A percentile compares a stretch with the other conserved stretches of the same genome.
These are phyloP conservation scores for Monosporascus sp. DNA, from an alignment of 2,329 filamentous ascomycete species.

Conservation along the genomic window DNA sequence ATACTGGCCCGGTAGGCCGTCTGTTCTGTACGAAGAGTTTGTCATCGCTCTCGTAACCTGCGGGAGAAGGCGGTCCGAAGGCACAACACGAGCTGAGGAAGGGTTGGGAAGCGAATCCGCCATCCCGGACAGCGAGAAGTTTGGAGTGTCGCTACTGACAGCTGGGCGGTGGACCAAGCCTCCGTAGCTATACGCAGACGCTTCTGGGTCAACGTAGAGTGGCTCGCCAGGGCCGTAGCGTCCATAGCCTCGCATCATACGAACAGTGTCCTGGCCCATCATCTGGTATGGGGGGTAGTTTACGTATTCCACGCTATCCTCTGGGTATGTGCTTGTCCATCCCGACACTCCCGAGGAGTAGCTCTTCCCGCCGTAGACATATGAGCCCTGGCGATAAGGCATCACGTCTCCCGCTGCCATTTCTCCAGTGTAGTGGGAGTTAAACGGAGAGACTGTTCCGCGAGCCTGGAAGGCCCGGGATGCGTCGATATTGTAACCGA, in stretches of 20 bases:
- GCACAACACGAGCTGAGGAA: conserved; percentile 18
- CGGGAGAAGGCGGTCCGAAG: conserved; percentile 27
- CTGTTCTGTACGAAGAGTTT: conserved; percentile 25
- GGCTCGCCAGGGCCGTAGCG: conserved; percentile 23
- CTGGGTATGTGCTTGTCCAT: conserved; percentile 30
- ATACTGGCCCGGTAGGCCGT: conserved; percentile 20
- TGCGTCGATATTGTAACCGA: conserved; percentile 30
- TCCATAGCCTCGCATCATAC: conserved; percentile 26
- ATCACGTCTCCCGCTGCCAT: conserved; percentile 26
- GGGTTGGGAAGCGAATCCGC: conserved; percentile 32
- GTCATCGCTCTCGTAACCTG: conserved; percentile 27
- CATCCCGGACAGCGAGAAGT: conserved; percentile 36
- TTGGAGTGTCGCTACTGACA: conserved; percentile 25
- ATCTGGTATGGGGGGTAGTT: conserved; percentile 29
- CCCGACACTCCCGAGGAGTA: conserved; percentile 30
- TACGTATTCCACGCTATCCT: conserved; percentile 33
- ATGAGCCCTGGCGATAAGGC: conserved; percentile 27
- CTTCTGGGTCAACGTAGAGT: conserved; percentile 31
- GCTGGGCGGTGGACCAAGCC: conserved; percentile 32
- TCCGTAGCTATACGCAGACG: conserved; percentile 26
- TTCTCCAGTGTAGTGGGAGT: conserved; percentile 28
- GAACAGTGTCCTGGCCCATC: conserved; percentile 27
- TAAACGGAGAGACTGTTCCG: conserved; percentile 21
- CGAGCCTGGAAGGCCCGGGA: conserved; percentile 29
- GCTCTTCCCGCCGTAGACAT: conserved; percentile 25